Conservation (phyloP, 129 eudicot species). For the Artemisia tridentata region DNA sequence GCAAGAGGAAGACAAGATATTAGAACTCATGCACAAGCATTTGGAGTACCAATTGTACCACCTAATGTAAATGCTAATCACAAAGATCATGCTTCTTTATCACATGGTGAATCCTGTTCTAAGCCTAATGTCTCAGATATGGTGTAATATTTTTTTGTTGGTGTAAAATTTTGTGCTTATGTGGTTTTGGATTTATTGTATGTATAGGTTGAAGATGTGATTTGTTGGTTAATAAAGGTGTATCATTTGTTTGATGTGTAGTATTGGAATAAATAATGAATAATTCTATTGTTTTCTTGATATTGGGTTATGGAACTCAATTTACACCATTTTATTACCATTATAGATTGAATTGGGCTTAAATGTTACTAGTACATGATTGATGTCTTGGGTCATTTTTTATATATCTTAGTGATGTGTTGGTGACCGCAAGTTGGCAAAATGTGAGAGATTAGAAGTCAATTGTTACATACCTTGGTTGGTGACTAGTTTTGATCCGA, state of each 20-base stretch:
- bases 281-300: no score
- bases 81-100: slow-evolving; percentile 13
- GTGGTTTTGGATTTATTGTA: not conserved
- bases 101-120: slow-evolving; percentile 20
- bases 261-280: not conserved
- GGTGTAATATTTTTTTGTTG: not conserved
- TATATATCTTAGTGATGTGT: no score
- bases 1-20: slow-evolving; percentile 61
- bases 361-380: no score
- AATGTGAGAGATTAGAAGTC: no score
- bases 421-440: no score
- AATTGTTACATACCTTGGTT: no score
- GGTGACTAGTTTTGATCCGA: no score
- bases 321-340: no score
- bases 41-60: slow-evolving; percentile 56
- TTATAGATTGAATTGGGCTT: no score
- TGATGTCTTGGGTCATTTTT: no score
- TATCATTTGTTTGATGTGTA: not conserved
- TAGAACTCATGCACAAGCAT: slow-evolving; percentile 50
- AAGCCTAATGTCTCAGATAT: slow-evolving; percentile 25
- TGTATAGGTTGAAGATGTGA: not conserved
- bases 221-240: not conserved
- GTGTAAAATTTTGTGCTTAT: not conserved
- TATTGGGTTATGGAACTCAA: no score
- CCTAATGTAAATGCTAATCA: slow-evolving; percentile 30